Evolutionary conservation across 192 early-diverging fungal species (phyloP).

Genomic region (Coemansia sp.): DNA sequence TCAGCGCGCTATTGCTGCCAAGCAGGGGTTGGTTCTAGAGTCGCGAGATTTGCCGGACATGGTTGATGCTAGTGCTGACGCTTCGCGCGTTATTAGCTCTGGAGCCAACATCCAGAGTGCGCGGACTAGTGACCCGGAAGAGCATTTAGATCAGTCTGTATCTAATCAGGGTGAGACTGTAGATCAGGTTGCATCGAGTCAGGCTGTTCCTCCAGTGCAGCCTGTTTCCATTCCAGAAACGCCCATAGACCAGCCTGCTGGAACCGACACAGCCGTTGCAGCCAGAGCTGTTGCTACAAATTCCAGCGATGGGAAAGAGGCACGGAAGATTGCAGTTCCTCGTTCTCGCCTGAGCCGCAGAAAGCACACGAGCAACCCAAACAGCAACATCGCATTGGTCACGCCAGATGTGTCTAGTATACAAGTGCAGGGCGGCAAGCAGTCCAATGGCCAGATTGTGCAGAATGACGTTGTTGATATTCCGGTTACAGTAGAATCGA

Average conservation of each 20-base stretch:
- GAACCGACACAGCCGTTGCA: too few relatives aligned
- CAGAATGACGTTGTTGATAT: slow-evolving; percentile 3
- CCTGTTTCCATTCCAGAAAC: not conserved
- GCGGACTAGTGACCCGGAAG: not conserved
- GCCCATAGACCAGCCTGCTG: not conserved
- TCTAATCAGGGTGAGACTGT: not conserved
- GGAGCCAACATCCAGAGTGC: not conserved
- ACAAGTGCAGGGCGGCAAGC: not conserved
- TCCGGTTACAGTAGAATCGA: not conserved
- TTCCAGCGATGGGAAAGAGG: not conserved
- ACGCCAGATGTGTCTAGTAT: not conserved
- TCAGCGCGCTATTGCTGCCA: slow-evolving; percentile 6
- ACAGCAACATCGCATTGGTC: not conserved
- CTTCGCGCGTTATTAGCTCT: slow-evolving; percentile 15
- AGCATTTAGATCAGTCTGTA: not conserved
- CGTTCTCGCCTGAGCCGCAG: slow-evolving; percentile 19
- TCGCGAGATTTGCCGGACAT: slow-evolving; percentile 39
- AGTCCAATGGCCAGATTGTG: not conserved
- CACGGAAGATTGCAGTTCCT: slow-evolving; percentile 27
- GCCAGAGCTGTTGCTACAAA: too few relatives aligned
- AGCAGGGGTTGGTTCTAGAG: not conserved
- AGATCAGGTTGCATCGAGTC: not conserved
- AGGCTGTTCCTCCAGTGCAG: not conserved
- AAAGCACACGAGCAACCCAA: not conserved
- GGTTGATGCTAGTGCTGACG: slow-evolving; percentile 37